Conservation (phyloP, 2,329 filamentous ascomycete genomes). For the Verticillium klebahnii region DNA sequence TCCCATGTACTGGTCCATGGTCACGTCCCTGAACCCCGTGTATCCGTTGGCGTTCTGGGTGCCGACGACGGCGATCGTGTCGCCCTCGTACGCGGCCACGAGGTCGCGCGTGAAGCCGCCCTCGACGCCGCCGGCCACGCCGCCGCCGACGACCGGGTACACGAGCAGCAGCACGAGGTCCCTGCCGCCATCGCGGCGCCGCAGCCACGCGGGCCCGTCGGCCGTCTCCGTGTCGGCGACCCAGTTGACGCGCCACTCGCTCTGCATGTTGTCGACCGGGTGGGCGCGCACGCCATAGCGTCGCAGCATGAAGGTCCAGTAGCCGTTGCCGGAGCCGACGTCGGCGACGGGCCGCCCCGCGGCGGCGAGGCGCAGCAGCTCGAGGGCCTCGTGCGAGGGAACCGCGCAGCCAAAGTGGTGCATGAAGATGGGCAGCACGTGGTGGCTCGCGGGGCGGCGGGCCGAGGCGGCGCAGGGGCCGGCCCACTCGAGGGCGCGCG, state of each 20-base stretch:
- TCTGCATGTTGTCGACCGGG: slow-evolving; percentile 64
- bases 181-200: slow-evolving; percentile 39
- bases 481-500: slow-evolving; percentile 59
- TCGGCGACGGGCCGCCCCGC: slow-evolving; percentile 55
- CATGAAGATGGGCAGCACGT: slow-evolving; percentile 68
- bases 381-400: slow-evolving; percentile 62
- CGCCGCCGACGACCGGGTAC: slow-evolving; percentile 65
- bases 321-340: slow-evolving; percentile 67
- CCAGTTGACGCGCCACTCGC: slow-evolving; percentile 66
- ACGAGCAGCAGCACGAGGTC: slow-evolving; percentile 63
- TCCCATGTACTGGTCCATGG: slow-evolving; percentile 63
- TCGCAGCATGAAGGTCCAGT: slow-evolving; percentile 70
- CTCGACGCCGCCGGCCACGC: slow-evolving; percentile 59
- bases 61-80: slow-evolving; percentile 65
- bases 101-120: slow-evolving; percentile 61
- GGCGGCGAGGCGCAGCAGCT: slow-evolving; percentile 53
- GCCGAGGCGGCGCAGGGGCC: slow-evolving; percentile 52
- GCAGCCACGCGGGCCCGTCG: slow-evolving; percentile 58
- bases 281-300: slow-evolving; percentile 48
- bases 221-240: slow-evolving; percentile 58
- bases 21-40: slow-evolving; percentile 61
- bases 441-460: slow-evolving; percentile 54
- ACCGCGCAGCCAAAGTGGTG: slow-evolving; percentile 74
- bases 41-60: slow-evolving; percentile 73
- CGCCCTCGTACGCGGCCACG: slow-evolving; percentile 56